A percentile compares a stretch with the other conserved stretches of the same genome.
Conservation (phyloP, 2,329 filamentous ascomycete species). For the Aschersonia sp. region DNA sequence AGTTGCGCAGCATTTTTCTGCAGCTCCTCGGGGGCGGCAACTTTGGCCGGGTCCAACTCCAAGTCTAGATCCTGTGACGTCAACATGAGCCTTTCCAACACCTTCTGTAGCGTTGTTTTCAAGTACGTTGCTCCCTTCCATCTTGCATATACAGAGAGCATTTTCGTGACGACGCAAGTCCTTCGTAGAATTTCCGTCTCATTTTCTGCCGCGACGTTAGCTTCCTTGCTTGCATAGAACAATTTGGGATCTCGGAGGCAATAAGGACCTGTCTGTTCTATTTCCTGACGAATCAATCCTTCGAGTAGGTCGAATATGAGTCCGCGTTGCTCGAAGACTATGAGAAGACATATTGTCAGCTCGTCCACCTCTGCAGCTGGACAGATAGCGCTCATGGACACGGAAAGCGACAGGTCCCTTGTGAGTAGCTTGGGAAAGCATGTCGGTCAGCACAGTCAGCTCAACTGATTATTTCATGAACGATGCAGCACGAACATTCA, state of each 20-base stretch:
- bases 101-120: constrained; percentile 49
- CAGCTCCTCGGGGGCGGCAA: constrained; percentile 45
- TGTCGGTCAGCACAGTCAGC: neutral
- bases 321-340: constrained; percentile 55
- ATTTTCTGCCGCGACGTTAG: constrained; percentile 31
- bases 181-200: constrained; percentile 53
- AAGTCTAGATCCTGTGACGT: constrained; percentile 54
- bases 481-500: constrained; percentile 25
- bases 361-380: constrained; percentile 56
- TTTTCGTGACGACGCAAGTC: constrained; percentile 58
- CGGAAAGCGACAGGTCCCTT: constrained; percentile 45
- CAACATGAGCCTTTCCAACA: constrained; percentile 49
- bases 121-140: constrained; percentile 55
- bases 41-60: constrained; percentile 50
- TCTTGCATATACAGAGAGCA: constrained; percentile 56
- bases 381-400: constrained; percentile 50
- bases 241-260: neutral
- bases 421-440: constrained; percentile 36
- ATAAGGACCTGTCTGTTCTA: constrained; percentile 41
- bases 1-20: constrained; percentile 53
- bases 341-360: constrained; percentile 50
- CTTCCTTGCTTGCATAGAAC: neutral
- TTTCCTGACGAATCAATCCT: constrained; percentile 52
- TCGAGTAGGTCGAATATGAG: constrained; percentile 49
- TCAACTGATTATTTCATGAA: neutral